These are phyloP conservation scores for Fragilariopsis cylindrus DNA, from an alignment of 108 stramenopile species.

Conservation along the genomic window DNA sequence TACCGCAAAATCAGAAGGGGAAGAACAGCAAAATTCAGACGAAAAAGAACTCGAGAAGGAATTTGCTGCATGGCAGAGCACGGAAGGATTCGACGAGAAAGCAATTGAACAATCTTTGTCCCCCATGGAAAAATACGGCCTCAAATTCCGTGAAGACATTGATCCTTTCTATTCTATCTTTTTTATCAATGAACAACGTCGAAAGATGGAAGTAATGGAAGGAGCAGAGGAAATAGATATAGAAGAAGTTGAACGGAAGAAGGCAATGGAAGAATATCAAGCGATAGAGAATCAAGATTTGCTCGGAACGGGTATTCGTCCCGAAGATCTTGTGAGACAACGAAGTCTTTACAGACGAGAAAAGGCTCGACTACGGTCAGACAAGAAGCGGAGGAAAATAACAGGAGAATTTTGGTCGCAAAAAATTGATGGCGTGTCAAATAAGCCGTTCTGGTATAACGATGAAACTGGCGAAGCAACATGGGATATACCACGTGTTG, in stretches of 20 bases:
- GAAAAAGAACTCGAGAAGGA: constrained; percentile 80
- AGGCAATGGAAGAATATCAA: constrained; percentile 63
- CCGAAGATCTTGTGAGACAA: constrained; percentile 74
- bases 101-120: constrained; percentile 78
- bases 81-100: constrained; percentile 77
- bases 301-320: constrained; percentile 67
- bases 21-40: constrained; percentile 37
- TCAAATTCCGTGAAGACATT: constrained; percentile 65
- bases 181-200: constrained; percentile 57
- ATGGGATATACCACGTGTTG: constrained; percentile 71
- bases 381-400: constrained; percentile 68
- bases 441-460: constrained; percentile 78
- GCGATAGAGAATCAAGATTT: constrained; percentile 83
- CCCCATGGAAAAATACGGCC: constrained; percentile 73
- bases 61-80: constrained; percentile 90
- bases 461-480: constrained; percentile 84
- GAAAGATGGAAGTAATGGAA: constrained; percentile 44
- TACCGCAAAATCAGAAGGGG: constrained; percentile 13
- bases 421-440: constrained; percentile 53
- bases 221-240: constrained; percentile 68
- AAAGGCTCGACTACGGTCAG: constrained; percentile 63
- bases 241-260: constrained; percentile 67
- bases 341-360: constrained; percentile 76
- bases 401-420: constrained; percentile 78
- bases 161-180: constrained; percentile 82